Base-by-base conservation (phyloP, 768 basidiomycete genomes). In the Boletus coccyginus region DNA sequence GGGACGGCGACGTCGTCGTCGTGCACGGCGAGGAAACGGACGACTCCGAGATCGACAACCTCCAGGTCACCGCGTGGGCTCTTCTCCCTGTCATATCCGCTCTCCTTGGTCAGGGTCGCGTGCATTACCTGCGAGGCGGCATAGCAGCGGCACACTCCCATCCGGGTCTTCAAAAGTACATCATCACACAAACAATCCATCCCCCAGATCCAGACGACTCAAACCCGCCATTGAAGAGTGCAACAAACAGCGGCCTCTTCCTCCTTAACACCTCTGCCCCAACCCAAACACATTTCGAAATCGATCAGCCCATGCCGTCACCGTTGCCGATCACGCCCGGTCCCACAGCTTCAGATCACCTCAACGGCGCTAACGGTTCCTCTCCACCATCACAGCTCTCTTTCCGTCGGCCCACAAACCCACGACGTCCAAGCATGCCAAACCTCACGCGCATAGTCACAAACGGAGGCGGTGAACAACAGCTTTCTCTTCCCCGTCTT, bases 1-100 rank as follows among this genome's bases (percentile, higher is more conserved):
- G 90, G 89, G 84, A 92, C 62, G 88, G 90, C 12, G 79, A 86
- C 65, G 17, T 73, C 36, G 78, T 93, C 39, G 77, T 91, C 46
- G 75, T 94, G 14, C 90, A 89, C 65, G 87, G 87, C 62, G 87
- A 91, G 55, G 85, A 86, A 56, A 92, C 92, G 78, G 85, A 88
- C 67, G 74, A 78, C 52, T 81, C 79, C 52, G 84, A 89, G 62
- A 82, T 76, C 61, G 74, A 77, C 52, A 83, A 82, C 61, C 69
- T 76, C 17, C 78, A 81, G 53, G 69, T 75, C 41, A 82, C 84
- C 33, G 80, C 89, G 1, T 92, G 90, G 88, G 81, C 83, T 1
- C 77, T 93, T 36, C 77, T 92, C 24, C 77, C 81, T 29, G 77
- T 90, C 42, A 70, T 93, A 6, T 66, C 77, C 6, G 81, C 86